These are phyloP conservation scores for Pseudogymnoascus sp. DNA, from an alignment of 2,329 filamentous ascomycete species.

Conservation along the genomic window DNA sequence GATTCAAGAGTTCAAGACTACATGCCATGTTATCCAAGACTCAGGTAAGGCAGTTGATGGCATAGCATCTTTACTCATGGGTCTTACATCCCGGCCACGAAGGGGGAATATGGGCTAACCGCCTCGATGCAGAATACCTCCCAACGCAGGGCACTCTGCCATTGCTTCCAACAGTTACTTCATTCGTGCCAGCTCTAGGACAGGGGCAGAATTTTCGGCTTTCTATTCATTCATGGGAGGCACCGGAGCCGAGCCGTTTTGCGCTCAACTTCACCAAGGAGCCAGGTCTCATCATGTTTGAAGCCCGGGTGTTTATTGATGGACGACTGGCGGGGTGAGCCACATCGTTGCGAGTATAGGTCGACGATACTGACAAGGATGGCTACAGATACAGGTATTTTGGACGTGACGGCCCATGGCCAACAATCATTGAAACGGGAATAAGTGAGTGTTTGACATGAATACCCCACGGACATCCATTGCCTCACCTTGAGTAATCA, in stretches of 20 bases:
- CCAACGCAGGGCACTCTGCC: constrained; percentile 35
- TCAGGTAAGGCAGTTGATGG: constrained; percentile 27
- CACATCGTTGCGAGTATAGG: constrained; percentile 18
- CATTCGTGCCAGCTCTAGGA: constrained; percentile 61
- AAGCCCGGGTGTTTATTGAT: constrained; percentile 63
- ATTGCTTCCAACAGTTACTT: constrained; percentile 59
- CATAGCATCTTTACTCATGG: not conserved
- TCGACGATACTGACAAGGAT: constrained; percentile 15
- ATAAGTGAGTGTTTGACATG: constrained; percentile 35
- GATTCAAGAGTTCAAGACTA: constrained; percentile 74
- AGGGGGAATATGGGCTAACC: constrained; percentile 11
- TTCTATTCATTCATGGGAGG: constrained; percentile 69
- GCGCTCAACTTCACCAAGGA: constrained; percentile 50
- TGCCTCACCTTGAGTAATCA: not conserved
- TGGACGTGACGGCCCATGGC: constrained; percentile 42
- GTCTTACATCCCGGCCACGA: constrained; percentile 11
- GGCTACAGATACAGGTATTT: constrained; percentile 52
- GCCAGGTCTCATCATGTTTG: constrained; percentile 51
- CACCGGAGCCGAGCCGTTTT: constrained; percentile 51
- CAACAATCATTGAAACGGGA: constrained; percentile 35
- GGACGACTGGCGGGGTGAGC: constrained; percentile 55
- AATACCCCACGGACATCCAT: not conserved
- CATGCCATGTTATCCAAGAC: constrained; percentile 60
- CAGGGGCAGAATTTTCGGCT: constrained; percentile 57
- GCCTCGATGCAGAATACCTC: constrained; percentile 12